Evolutionary conservation across 2,329 filamentous ascomycete genomes (phyloP).

Genomic region (Apiospora kogelbergensis): DNA sequence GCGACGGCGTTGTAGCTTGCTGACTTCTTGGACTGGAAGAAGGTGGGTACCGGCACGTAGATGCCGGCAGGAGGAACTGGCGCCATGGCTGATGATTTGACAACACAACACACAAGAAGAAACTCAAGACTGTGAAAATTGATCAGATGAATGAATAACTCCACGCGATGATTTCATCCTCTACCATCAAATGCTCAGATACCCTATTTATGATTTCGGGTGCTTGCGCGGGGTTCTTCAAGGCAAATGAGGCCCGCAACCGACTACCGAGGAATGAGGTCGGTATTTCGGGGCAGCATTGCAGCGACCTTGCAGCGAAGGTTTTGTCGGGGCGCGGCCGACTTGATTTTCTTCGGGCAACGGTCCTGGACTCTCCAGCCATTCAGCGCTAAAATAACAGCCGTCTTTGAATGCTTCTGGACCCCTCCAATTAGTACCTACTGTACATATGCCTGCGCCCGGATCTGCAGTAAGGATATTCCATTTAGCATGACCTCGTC

Average conservation of each 20-base stretch:
- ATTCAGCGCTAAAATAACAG: background rate
- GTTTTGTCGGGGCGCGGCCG: background rate
- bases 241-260: background rate
- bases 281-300: constrained; percentile 7
- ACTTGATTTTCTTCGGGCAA: background rate
- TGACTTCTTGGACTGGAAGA: constrained; percentile 47
- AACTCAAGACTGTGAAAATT: background rate
- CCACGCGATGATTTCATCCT: background rate
- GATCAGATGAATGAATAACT: background rate
- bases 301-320: background rate
- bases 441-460: no score
- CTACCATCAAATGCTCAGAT: background rate
- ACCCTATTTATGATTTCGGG: background rate
- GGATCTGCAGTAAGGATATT: background rate
- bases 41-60: constrained; percentile 61
- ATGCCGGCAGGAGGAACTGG: constrained; percentile 45
- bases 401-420: no score
- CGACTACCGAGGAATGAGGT: constrained; percentile 6
- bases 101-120: background rate
- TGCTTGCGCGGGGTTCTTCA: constrained; percentile 3
- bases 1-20: constrained; percentile 42
- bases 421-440: background rate
- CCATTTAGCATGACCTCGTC: background rate
- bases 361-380: background rate
- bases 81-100: background rate